phyloP scores from a whole-genome alignment of 805 yeast genomes.

The Kodamaea restingae region DNA sequence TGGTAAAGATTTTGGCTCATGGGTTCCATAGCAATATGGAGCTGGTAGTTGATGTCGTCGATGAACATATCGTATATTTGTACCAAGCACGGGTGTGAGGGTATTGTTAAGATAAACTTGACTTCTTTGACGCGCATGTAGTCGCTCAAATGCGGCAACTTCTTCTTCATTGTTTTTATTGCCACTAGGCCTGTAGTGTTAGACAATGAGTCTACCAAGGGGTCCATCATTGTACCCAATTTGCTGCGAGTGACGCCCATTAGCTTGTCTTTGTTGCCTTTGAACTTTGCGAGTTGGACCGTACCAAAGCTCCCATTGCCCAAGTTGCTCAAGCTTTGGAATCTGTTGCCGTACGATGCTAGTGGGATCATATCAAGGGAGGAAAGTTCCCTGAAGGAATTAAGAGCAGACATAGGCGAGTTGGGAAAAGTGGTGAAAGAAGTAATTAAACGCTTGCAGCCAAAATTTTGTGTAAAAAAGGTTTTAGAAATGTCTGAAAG shows the following conservation, averaged over 20 bases:
- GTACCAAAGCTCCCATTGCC: slow-evolving; percentile 79
- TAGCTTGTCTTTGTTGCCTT: slow-evolving; percentile 16
- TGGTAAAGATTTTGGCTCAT: slow-evolving; percentile 81
- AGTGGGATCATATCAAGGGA: slow-evolving; percentile 9
- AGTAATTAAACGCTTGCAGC: slow-evolving; percentile 2
- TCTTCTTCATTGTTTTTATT: slow-evolving; percentile 69
- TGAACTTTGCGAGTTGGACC: slow-evolving; percentile 59
- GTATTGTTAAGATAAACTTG: slow-evolving; percentile 60
- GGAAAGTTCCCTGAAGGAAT: neutral
- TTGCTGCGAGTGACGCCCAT: neutral
- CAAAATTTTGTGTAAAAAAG: neutral
- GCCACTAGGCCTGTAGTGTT: slow-evolving; percentile 52
- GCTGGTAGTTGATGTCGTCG: slow-evolving; percentile 53
- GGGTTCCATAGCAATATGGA: slow-evolving; percentile 85
- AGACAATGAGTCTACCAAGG: slow-evolving; percentile 23
- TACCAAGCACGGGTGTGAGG: slow-evolving; percentile 68
- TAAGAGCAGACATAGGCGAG: too few species aligned
- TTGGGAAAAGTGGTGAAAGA: neutral
- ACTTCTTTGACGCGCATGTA: slow-evolving; percentile 55
- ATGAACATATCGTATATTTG: slow-evolving; percentile 76
- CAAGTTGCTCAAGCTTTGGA: slow-evolving; percentile 48
- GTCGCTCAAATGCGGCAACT: slow-evolving; percentile 34
- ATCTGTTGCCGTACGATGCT: slow-evolving; percentile 24
- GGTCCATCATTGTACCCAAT: slow-evolving; percentile 49
- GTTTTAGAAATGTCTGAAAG: neutral